Conservation (phyloP, 108 stramenopile genomes). For the Nitzschia sp. region DNA sequence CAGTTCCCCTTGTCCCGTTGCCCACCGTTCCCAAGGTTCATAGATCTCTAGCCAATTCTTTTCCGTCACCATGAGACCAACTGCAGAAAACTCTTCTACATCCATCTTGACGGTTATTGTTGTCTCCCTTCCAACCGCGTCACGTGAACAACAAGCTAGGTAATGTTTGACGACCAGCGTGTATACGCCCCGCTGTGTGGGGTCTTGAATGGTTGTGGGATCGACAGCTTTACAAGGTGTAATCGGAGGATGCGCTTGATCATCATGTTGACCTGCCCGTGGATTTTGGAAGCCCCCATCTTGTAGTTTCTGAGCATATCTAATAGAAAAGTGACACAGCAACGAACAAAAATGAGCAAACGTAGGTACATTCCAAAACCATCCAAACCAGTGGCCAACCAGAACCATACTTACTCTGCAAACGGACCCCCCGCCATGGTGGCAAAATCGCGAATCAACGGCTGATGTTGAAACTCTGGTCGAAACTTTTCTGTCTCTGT, state of each 20-base stretch:
- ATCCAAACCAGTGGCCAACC: no score
- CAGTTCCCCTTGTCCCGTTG: slow-evolving; percentile 81
- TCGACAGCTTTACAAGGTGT: slow-evolving; percentile 94
- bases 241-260: slow-evolving; percentile 98
- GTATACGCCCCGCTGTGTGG: slow-evolving; percentile 79
- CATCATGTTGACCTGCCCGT: slow-evolving; percentile 84
- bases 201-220: slow-evolving; percentile 68
- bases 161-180: slow-evolving; percentile 93
- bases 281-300: slow-evolving; percentile 76
- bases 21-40: slow-evolving; percentile 89
- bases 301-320: slow-evolving; percentile 64
- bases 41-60: slow-evolving; percentile 90
- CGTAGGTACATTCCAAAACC: neutral
- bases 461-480: slow-evolving; percentile 82
- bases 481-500: slow-evolving; percentile 97
- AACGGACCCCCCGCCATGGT: slow-evolving; percentile 25
- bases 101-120: slow-evolving; percentile 77
- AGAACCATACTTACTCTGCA: slow-evolving; percentile 13
- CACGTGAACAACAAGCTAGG: slow-evolving; percentile 95
- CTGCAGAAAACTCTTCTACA: slow-evolving; percentile 86
- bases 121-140: slow-evolving; percentile 90
- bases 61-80: slow-evolving; percentile 84
- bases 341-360: neutral
- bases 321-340: neutral
- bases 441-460: slow-evolving; percentile 73